Conservation (phyloP, 2,329 filamentous ascomycete species). For the Aureobasidium namibiae region DNA sequence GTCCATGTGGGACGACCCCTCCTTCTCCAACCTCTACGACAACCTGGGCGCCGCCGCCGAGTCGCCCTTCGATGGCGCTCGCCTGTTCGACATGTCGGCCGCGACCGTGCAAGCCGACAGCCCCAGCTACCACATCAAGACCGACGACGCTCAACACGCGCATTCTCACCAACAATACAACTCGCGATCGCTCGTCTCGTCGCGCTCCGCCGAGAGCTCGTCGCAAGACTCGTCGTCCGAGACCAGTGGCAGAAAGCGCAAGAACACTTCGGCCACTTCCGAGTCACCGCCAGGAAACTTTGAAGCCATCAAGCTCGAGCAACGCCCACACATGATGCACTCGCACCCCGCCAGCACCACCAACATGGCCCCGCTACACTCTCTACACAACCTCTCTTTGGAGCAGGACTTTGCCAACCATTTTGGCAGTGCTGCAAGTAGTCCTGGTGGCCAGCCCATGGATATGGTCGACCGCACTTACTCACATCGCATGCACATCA, state of each 20-base stretch:
- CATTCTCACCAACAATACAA: conserved; percentile 15
- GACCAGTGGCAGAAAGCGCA: conserved; percentile 32
- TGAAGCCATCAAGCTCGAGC: conserved; percentile 3
- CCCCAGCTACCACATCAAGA: conserved; percentile 22
- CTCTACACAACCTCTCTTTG: conserved; percentile 26
- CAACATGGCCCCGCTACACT: conserved; percentile 18
- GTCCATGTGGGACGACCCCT: conserved; percentile 23
- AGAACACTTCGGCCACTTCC: conserved; percentile 30
- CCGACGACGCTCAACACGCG: conserved; percentile 16
- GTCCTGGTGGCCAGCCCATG: conserved; percentile 30
- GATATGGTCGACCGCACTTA: conserved; percentile 4
- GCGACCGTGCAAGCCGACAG: conserved; percentile 17
- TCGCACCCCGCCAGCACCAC: conserved; percentile 5
- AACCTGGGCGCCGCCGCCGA: conserved; percentile 19
- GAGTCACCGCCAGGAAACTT: conserved; percentile 27
- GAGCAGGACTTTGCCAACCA: conserved; percentile 33
- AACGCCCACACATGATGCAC: not conserved
- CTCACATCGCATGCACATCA: conserved; percentile 8
- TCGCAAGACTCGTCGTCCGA: conserved; percentile 36
- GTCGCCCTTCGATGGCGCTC: conserved; percentile 20
- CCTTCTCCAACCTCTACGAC: conserved; percentile 21
- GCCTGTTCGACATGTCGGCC: conserved; percentile 23
- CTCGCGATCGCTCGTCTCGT: conserved; percentile 17
- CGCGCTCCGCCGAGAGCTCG: conserved; percentile 31
- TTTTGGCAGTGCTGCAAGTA: conserved; percentile 52